Conservation (phyloP, 768 basidiomycete species). For the Hericium rajendrae region DNA sequence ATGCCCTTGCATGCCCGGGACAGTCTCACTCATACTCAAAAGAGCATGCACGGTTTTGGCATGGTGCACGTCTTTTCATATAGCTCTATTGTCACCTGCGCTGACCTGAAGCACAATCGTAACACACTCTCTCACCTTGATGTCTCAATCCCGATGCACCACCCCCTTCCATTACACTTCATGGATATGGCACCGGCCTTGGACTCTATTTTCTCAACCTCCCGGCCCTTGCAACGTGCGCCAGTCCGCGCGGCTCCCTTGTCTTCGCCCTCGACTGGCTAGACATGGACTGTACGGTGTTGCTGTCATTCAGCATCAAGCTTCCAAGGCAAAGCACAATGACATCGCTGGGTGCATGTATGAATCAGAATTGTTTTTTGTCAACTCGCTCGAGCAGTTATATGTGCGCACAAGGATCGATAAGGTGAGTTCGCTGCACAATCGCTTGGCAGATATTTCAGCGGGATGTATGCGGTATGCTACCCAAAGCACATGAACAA, state of each 20-base stretch:
- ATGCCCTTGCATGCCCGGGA: too few species aligned
- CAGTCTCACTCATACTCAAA: too few species aligned
- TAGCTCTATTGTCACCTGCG: slow-evolving; percentile 49
- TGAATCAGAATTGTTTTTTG: too few species aligned
- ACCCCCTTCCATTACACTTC: slow-evolving; percentile 72
- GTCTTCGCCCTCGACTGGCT: slow-evolving; percentile 92
- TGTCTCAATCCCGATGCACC: slow-evolving; percentile 42
- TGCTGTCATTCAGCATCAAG: too few species aligned
- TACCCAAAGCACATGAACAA: slow-evolving; percentile 77
- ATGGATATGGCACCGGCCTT: slow-evolving; percentile 90
- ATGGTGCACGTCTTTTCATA: slow-evolving; percentile 35
- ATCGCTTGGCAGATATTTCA: slow-evolving; percentile 83
- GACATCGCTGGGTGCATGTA: too few species aligned
- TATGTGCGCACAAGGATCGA: too few species aligned
- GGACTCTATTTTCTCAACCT: slow-evolving; percentile 87
- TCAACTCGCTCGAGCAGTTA: too few species aligned
- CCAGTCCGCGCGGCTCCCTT: slow-evolving; percentile 47
- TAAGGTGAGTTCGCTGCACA: slow-evolving; percentile 75
- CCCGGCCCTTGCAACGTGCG: slow-evolving; percentile 65
- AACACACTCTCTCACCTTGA: slow-evolving; percentile 61
- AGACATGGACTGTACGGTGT: slow-evolving; percentile 84
- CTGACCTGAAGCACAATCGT: slow-evolving; percentile 54
- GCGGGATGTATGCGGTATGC: slow-evolving; percentile 77
- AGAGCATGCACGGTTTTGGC: too few species aligned
- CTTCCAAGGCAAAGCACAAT: too few species aligned